Base-by-base conservation (phyloP, 2,329 filamentous ascomycete species). In the Aspergillus pseudoviridinutans region DNA sequence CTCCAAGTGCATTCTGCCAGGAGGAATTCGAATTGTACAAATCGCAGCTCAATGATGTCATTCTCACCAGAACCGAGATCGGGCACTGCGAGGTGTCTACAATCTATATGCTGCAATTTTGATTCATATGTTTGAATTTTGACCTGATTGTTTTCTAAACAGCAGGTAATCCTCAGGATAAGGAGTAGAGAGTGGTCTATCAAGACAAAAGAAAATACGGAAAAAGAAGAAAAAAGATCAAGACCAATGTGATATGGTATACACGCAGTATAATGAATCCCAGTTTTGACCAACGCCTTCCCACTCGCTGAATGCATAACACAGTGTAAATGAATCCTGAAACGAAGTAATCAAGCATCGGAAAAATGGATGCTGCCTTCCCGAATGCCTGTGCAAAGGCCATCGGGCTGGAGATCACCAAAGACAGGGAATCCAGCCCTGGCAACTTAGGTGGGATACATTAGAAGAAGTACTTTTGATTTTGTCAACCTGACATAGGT, bases 341-440 rank as follows among this genome's bases (percentile, higher is more conserved):
- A 61, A 55, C 22, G 51, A 52, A 55, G 25, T 38, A 44, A 41
- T 35, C 56, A 55, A 58, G 50, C 51, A 51, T 49, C 38, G 35
- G 57, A 60, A 55, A 61, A 63, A 59, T 55, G 58, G 63, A 53
- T 63, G 60, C 61, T 63, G 60, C 61, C 67, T 62, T 64, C 66
- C 60, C 62, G 61, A 63, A 61, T 65, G 62, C 58, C 53, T 49
- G 56, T 57, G 49, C 54, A 58, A 56, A 56, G 54, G 61, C 55
- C 59, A 65, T 64, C 64, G 58, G 68, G 64, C 64, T 62, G 65
- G 64, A 65, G 63, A 56, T 55, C 63, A 64, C 64, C 64, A 60
- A 61, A 66, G 61, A 62, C 65, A 65, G 66, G 69, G 70, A 24
- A 68, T 68, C 71, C 70, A 72, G 71, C 70, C 71, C 71, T 66